Percentiles rank a stretch among this genome's conserved stretches.
phyloP scores from a whole-genome alignment of 202 grass and related monocot species.

The Schoenoplectus tabernaemontani region DNA sequence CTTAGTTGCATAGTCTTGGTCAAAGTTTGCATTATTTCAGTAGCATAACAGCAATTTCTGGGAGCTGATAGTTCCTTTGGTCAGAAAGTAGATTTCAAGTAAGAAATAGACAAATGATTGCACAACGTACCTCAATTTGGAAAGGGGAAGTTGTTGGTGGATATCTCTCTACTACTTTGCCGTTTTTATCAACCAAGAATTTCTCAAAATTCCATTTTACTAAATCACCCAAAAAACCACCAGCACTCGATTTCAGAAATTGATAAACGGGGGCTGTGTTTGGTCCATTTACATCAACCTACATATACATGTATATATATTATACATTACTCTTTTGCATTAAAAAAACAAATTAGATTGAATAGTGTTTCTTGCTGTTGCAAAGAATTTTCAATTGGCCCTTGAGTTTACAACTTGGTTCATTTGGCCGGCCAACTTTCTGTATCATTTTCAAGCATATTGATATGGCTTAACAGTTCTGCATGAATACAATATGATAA shows the following conservation, averaged over 20 bases:
- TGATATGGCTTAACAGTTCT: background rate
- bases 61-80: too few relatives aligned
- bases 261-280: constrained; percentile 82
- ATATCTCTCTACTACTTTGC: constrained; percentile 91
- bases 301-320: constrained; percentile 9
- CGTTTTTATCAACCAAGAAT: constrained; percentile 91
- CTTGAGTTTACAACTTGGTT: background rate
- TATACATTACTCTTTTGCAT: constrained; percentile 6
- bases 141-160: constrained; percentile 96
- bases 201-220: constrained; percentile 99
- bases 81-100: background rate
- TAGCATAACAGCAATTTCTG: background rate
- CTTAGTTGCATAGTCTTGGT: background rate
- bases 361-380: background rate
- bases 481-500: background rate
- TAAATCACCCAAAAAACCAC: constrained; percentile 92
- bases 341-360: background rate
- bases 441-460: background rate
- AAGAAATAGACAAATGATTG: background rate
- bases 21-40: background rate
- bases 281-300: constrained; percentile 99
- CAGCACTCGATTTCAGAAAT: constrained; percentile 92
- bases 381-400: background rate
- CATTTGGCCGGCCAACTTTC: background rate
- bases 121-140: constrained; percentile 73